A percentile compares a stretch with the other conserved stretches of the same genome.
Evolutionary conservation across 495 filamentous ascomycete genomes (phyloP).

Genomic region (Aeminium ludgeri): DNA sequence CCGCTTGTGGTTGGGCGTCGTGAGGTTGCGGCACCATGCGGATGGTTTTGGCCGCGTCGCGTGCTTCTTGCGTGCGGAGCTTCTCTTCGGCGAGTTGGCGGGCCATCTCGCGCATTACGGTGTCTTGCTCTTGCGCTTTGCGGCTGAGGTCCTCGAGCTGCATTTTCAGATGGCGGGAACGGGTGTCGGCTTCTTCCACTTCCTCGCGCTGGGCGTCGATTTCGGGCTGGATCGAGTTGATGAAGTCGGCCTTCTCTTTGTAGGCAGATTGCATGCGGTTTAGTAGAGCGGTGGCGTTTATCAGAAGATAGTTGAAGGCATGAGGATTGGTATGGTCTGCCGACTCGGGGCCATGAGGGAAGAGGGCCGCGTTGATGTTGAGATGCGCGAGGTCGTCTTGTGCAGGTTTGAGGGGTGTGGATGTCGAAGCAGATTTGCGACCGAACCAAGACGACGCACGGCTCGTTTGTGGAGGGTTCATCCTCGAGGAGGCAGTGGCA

Average conservation of each 20-base stretch:
- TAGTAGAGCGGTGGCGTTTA: constrained; percentile 49
- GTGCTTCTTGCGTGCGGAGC: constrained; percentile 30
- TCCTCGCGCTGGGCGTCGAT: constrained; percentile 52
- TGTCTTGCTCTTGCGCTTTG: constrained; percentile 48
- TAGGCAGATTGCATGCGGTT: constrained; percentile 54
- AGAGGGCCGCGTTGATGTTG: constrained; percentile 47
- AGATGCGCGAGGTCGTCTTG: constrained; percentile 35
- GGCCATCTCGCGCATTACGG: constrained; percentile 43
- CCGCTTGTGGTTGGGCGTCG: neutral
- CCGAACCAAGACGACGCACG: constrained; percentile 12
- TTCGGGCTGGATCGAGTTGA: constrained; percentile 45
- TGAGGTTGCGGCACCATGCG: constrained; percentile 8
- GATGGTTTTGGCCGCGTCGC: constrained; percentile 3
- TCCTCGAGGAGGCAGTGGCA: neutral
- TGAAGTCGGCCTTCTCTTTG: constrained; percentile 39
- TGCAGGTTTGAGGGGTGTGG: neutral
- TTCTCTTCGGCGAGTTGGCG: constrained; percentile 48
- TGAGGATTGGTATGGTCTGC: constrained; percentile 42
- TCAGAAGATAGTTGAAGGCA: constrained; percentile 52
- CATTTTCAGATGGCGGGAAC: constrained; percentile 45
- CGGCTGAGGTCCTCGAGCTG: constrained; percentile 64
- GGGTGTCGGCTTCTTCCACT: constrained; percentile 54
- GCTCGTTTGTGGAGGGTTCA: neutral
- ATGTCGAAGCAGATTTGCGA: constrained; percentile 1
- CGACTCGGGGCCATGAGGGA: constrained; percentile 29